Base-by-base conservation (phyloP, 768 basidiomycete species). In the Termitomyces eurrhizus region DNA sequence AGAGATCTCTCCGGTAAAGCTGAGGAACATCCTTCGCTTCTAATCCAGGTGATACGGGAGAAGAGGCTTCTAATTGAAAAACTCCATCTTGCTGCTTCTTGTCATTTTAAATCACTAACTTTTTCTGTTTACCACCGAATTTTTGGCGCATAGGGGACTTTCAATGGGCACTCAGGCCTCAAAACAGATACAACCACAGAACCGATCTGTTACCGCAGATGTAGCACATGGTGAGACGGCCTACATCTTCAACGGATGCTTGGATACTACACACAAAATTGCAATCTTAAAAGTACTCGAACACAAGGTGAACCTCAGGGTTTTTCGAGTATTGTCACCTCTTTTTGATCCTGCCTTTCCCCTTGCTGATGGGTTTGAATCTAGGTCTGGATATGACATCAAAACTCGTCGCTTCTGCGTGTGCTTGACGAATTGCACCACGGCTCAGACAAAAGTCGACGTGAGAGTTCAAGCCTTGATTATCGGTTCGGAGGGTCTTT, bases 391-490 rank as follows among this genome's bases (percentile, higher is more conserved):
- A 52, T 24, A 7, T 26, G 45, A 60, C 57, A 6, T 54, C 52
- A 26, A 64, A 35, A 39, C 65, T 70, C 29, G 64, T 71, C n/a
- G 74, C 72, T 57, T 76, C 74, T 21, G 67, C 73, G 58, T 90
- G 89, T 0, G 90, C 90, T 66, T 90, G 83, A 60, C 81, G 74
- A 62, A 96, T 94, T 2, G 85, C 89, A 26, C 81, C 83, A 60
- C 85, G 83, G 69, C 91, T 95, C 54, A 97, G 72, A 68, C 95
- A 97, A 67, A 87, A 90, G 72, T 97, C 94, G 48, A 97, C 80
- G 67, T 97, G 94, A n/a, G 83, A 78, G 68, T 97, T 96, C 37
- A 97, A 73, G 5, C 83, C 87, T 52, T 81, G 78, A 69, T 97
- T 97, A 70, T 93, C 86, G 1, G 81, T 84, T 61, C 80, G 75